Base-by-base conservation (phyloP, 2,329 filamentous ascomycete species). In the Thermoascus crustaceus region DNA sequence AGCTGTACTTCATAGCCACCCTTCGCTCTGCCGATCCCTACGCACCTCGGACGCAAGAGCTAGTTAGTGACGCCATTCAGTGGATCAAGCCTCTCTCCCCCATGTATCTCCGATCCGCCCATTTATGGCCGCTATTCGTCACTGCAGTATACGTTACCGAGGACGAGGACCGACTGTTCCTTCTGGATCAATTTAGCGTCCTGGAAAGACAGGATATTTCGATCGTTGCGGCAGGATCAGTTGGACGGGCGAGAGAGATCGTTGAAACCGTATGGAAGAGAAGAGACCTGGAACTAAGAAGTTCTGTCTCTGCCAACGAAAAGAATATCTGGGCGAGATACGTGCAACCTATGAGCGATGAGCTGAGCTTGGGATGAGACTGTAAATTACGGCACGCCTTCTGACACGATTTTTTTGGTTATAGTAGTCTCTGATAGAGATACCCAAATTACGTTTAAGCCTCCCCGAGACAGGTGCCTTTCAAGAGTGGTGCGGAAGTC, bases 251-350 rank as follows among this genome's bases (percentile, higher is more conserved):
- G 13, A 37, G 29, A 17, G 37, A 34, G 18, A 42, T 42, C 24
- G 40, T 42, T n/a, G 40, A 40, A 10, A 39, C 34, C 13, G 40
- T 42, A 11, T 42, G 40, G 40, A 42, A 42, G 37, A 37, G 37
- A 11, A 40, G 40, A 16, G 40, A 42, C 26, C 19, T 42, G 9
- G 30, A n/a, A n/a, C n/a, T n/a, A n/a, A n/a, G n/a, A n/a, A n/a
- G n/a, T n/a, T n/a, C n/a, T n/a, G n/a, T n/a, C n/a, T n/a, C n/a
- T n/a, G n/a, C n/a, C n/a, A n/a, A n/a, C n/a, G n/a, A n/a, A n/a
- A n/a, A n/a, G n/a, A n/a, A n/a, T n/a, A n/a, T n/a, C 19, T 42
- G 40, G 40, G 40, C 39, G 25, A 36, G 38, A 16, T 42, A 40
- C 27, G 40, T 42, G 22, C 40, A 42, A 17, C 40, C 40, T 22